phyloP scores from a whole-genome alignment of 2,329 filamentous ascomycete species.

The Alternaria gansuensis region DNA sequence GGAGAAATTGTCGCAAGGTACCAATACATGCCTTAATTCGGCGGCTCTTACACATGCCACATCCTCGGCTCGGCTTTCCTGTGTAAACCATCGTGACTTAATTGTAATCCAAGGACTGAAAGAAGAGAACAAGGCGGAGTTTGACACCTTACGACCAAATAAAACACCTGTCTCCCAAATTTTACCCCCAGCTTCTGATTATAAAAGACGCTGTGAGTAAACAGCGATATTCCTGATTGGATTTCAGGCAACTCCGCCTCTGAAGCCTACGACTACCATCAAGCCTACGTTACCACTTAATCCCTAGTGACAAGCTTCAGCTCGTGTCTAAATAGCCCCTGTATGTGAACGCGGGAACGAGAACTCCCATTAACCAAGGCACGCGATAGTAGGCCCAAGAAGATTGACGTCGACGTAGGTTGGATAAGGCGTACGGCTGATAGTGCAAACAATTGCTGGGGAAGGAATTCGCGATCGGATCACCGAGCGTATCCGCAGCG shows the following conservation, averaged over 20 bases:
- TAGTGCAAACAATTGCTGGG: slow-evolving; percentile 17
- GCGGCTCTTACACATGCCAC: slow-evolving; percentile 76
- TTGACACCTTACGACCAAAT: slow-evolving; percentile 10
- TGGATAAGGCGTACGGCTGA: slow-evolving; percentile 6
- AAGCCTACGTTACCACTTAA: slow-evolving; percentile 27
- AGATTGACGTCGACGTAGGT: slow-evolving; percentile 19
- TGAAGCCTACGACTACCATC: slow-evolving; percentile 35
- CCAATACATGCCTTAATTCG: slow-evolving; percentile 71
- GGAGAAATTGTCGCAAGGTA: slow-evolving; percentile 12
- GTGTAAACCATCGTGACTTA: slow-evolving; percentile 51
- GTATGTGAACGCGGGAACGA: slow-evolving; percentile 13
- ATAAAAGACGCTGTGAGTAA: slow-evolving; percentile 21
- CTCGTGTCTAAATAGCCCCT: slow-evolving; percentile 22
- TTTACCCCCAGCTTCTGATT: slow-evolving; percentile 6
- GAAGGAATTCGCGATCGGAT: slow-evolving; percentile 27
- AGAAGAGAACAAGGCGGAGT: slow-evolving; percentile 14
- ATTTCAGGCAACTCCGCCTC: slow-evolving; percentile 38
- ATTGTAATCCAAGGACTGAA: slow-evolving; percentile 22
- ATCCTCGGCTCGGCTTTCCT: slow-evolving; percentile 62
- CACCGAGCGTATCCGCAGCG: slow-evolving; percentile 16
- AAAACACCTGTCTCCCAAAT: slow-evolving; percentile 8
- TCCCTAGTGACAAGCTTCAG: slow-evolving; percentile 19
- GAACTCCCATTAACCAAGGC: slow-evolving; percentile 18
- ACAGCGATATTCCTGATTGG: slow-evolving; percentile 11
- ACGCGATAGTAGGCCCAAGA: slow-evolving; percentile 19